phyloP scores from a whole-genome alignment of 345 rosid species.

The Ceriops decandra region DNA sequence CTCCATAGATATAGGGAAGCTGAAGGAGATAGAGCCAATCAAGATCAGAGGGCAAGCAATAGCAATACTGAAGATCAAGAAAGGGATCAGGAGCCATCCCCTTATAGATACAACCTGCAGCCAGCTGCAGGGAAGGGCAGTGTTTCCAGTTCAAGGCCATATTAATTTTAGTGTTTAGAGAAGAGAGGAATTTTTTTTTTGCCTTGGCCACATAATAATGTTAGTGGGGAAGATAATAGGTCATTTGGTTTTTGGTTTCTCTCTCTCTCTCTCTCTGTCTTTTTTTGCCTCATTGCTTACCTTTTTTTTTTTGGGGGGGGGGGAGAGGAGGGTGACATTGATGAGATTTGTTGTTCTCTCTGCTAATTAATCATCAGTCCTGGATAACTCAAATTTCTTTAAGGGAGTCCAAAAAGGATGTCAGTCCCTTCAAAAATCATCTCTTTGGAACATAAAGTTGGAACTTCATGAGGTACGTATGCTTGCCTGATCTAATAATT shows the following conservation, averaged over 20 bases:
- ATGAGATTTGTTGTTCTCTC: too few species aligned
- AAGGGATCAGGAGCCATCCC: background rate
- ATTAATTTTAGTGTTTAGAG: background rate
- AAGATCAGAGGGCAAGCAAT: background rate
- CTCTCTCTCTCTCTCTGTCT: too few species aligned
- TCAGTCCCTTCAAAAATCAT: too few species aligned
- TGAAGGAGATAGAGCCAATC: slow-evolving; percentile 11
- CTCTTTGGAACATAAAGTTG: too few species aligned
- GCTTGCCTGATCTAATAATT: too few species aligned
- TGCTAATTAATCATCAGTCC: too few species aligned
- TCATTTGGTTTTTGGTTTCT: background rate
- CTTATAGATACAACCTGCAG: slow-evolving; percentile 1
- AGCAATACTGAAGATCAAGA: background rate
- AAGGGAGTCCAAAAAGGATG: too few species aligned
- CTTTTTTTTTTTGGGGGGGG: background rate
- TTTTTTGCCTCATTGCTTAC: background rate
- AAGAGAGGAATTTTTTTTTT: background rate
- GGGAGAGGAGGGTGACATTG: too few species aligned
- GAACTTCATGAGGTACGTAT: too few species aligned
- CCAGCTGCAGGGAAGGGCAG: background rate
- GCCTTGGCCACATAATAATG: background rate
- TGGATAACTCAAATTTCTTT: too few species aligned
- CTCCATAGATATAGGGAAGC: slow-evolving; percentile 15
- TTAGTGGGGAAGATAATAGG: background rate
- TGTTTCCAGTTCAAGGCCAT: background rate